A percentile compares a stretch with the other conserved stretches of the same genome.
phyloP scores from a whole-genome alignment of 495 filamentous ascomycete species.

The Aspergillus hancockii region DNA sequence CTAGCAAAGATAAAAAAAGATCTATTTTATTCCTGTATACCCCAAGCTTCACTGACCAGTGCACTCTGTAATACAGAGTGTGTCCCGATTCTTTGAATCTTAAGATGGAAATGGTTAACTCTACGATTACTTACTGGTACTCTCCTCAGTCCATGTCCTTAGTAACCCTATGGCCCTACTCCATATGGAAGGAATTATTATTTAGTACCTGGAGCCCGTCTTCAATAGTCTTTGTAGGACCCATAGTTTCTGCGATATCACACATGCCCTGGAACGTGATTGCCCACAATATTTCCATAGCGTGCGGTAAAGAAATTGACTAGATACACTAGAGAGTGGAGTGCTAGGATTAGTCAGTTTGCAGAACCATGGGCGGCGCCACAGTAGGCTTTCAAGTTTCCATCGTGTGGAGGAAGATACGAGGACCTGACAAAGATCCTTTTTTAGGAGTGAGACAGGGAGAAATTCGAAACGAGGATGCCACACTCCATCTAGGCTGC shows the following conservation, averaged over 20 bases:
- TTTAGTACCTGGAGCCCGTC: neutral
- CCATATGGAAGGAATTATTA: neutral
- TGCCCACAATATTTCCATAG: constrained; percentile 8
- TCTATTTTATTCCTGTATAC: no score
- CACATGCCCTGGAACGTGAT: neutral
- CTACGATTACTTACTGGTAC: no score
- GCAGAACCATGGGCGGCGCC: constrained; percentile 15
- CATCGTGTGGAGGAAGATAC: neutral
- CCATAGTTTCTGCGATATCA: constrained; percentile 4
- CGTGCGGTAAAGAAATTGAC: constrained; percentile 27
- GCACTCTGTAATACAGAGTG: no score
- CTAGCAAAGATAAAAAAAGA: no score
- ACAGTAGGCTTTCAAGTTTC: constrained; percentile 7
- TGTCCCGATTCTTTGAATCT: no score
- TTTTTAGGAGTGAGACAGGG: constrained; percentile 1
- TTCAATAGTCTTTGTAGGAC: neutral
- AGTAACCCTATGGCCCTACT: no score
- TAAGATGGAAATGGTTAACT: no score
- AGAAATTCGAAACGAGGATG: neutral
- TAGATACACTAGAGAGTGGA: constrained; percentile 39
- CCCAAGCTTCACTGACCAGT: neutral
- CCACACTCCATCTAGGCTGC: neutral
- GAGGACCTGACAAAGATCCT: neutral
- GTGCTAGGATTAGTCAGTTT: constrained; percentile 9
- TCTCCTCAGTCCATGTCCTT: no score